These are phyloP conservation scores for Aspergillus brasiliensis DNA, from an alignment of 2,329 filamentous ascomycete genomes.

Conservation along the genomic window DNA sequence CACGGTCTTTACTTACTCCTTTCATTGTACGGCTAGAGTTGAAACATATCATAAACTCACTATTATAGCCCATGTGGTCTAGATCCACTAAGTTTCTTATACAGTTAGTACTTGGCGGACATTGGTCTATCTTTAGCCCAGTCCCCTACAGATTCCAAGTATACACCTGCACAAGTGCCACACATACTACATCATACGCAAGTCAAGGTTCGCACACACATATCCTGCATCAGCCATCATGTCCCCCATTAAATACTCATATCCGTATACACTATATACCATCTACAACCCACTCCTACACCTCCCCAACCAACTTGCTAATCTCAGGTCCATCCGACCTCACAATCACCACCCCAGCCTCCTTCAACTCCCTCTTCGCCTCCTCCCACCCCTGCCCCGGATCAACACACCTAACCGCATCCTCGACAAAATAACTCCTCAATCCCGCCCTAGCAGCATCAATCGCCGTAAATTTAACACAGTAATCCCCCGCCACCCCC, in stretches of 20 bases:
- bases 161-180: not conserved
- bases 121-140: not conserved
- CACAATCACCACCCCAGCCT: constrained; percentile 65
- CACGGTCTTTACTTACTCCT: not conserved
- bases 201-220: not conserved
- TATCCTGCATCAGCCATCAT: not conserved
- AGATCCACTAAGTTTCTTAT: not conserved
- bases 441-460: constrained; percentile 79
- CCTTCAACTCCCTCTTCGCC: constrained; percentile 57
- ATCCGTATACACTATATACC: not conserved
- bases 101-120: not conserved
- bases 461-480: constrained; percentile 78
- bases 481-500: constrained; percentile 86
- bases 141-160: not conserved
- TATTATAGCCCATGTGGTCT: not conserved
- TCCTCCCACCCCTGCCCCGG: constrained; percentile 58
- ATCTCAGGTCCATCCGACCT: constrained; percentile 60
- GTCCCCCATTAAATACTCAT: not conserved
- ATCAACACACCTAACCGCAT: constrained; percentile 76
- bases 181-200: not conserved
- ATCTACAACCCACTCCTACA: not conserved
- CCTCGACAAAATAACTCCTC: constrained; percentile 71
- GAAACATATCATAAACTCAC: not conserved
- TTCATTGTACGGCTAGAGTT: too few relatives aligned
- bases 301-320: constrained; percentile 43